These are phyloP conservation scores for Ogataea henricii DNA, from an alignment of 805 yeast species.

Conservation along the genomic window DNA sequence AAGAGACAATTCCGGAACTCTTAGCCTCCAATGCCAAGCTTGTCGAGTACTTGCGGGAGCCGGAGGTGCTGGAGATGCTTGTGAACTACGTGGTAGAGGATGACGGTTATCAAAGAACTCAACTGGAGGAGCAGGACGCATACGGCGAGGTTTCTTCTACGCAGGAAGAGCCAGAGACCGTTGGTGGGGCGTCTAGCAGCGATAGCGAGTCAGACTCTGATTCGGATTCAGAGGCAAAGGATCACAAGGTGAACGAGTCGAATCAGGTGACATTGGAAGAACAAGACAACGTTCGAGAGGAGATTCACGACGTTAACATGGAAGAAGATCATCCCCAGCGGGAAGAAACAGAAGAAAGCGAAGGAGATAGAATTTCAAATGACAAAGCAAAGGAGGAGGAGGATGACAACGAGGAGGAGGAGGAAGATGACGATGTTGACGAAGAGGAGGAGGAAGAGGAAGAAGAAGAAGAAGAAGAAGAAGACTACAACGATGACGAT, in stretches of 20 bases:
- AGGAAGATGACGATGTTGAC: slow-evolving; percentile 13
- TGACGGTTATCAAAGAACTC: slow-evolving; percentile 40
- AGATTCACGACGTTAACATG: not conserved
- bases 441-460: slow-evolving; percentile 19
- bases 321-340: not conserved
- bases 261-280: not conserved
- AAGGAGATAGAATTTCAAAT: slow-evolving; percentile 10
- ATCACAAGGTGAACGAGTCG: not conserved
- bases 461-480: slow-evolving; percentile 24
- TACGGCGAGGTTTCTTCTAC: too few species aligned
- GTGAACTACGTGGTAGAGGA: slow-evolving; percentile 65
- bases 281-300: not conserved
- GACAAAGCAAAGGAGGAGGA: slow-evolving; percentile 9
- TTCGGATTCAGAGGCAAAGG: slow-evolving; percentile 5
- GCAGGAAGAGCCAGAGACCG: not conserved
- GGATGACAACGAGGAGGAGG: slow-evolving; percentile 5
- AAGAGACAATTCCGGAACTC: slow-evolving; percentile 71
- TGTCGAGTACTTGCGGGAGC: slow-evolving; percentile 77
- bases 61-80: slow-evolving; percentile 67
- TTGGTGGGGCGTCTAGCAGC: not conserved
- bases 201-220: slow-evolving; percentile 24
- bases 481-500: slow-evolving; percentile 33
- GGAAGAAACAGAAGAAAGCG: not conserved
- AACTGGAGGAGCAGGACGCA: slow-evolving; percentile 26
- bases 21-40: slow-evolving; percentile 72